These are phyloP conservation scores for Exophiala sideris DNA, from an alignment of 2,329 filamentous ascomycete species.

Conservation along the genomic window DNA sequence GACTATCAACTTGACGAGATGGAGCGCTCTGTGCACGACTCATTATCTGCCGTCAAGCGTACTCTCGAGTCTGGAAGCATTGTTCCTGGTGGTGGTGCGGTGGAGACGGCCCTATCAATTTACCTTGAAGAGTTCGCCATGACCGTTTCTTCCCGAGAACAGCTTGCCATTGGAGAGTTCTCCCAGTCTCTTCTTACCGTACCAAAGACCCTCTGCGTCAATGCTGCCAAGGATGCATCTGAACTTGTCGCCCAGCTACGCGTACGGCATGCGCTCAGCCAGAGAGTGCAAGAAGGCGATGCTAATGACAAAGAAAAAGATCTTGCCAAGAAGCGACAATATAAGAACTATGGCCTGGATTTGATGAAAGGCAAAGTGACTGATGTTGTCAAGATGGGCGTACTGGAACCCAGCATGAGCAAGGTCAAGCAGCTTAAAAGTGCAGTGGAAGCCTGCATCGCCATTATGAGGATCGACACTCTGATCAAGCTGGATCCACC, in stretches of 20 bases:
- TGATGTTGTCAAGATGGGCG: slow-evolving; percentile 90
- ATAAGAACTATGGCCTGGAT: slow-evolving; percentile 98
- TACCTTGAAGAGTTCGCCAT: slow-evolving; percentile 98
- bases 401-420: slow-evolving; percentile 95
- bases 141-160: slow-evolving; percentile 92
- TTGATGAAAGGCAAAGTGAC: slow-evolving; percentile 83
- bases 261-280: slow-evolving; percentile 87
- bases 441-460: slow-evolving; percentile 96
- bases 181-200: slow-evolving; percentile 91
- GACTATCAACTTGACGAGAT: slow-evolving; percentile 98
- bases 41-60: slow-evolving; percentile 92
- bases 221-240: slow-evolving; percentile 93
- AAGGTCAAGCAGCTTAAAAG: slow-evolving; percentile 98
- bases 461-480: slow-evolving; percentile 99
- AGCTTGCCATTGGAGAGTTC: slow-evolving; percentile 96
- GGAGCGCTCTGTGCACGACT: slow-evolving; percentile 97
- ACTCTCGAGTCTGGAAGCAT: slow-evolving; percentile 96
- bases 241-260: slow-evolving; percentile 95
- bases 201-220: slow-evolving; percentile 93
- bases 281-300: slow-evolving; percentile 84
- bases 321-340: slow-evolving; percentile 89
- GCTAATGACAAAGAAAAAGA: slow-evolving; percentile 76
- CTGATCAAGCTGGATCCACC: slow-evolving; percentile 91
- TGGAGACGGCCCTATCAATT: slow-evolving; percentile 98
- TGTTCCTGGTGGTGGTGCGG: slow-evolving; percentile 91